A percentile compares a stretch with the other conserved stretches of the same genome.
These are phyloP conservation scores for Ambrosiella xylebori DNA, from an alignment of 2,329 filamentous ascomycete genomes.

Conservation along the genomic window DNA sequence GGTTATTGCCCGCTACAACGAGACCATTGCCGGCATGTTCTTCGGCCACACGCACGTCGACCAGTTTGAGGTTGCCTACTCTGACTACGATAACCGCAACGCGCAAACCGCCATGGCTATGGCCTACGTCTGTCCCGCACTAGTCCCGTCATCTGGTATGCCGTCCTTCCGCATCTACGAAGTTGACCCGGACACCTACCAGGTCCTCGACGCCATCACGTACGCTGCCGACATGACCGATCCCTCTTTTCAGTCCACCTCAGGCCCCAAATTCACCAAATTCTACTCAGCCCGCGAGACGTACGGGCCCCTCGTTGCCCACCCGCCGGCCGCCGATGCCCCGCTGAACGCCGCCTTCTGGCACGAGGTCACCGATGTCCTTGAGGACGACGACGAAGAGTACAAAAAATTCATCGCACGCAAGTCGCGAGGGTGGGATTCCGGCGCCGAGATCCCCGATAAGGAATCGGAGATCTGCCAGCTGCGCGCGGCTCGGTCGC, in stretches of 20 bases:
- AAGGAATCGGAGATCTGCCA: constrained; percentile 31
- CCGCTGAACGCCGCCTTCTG: constrained; percentile 40
- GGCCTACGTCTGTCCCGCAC: constrained; percentile 36
- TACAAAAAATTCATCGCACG: constrained; percentile 32
- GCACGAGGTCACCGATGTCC: constrained; percentile 35
- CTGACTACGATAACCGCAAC: constrained; percentile 26
- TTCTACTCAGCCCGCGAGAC: constrained; percentile 39
- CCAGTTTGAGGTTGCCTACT: constrained; percentile 38
- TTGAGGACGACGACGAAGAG: constrained; percentile 25
- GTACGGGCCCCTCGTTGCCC: constrained; percentile 30
- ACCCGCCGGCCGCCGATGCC: constrained; percentile 23
- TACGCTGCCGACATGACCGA: constrained; percentile 36
- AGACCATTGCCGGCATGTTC: constrained; percentile 37
- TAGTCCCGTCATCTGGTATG: constrained; percentile 37
- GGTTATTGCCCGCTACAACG: constrained; percentile 34
- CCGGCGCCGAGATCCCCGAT: constrained; percentile 22
- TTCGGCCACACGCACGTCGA: constrained; percentile 41
- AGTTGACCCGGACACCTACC: constrained; percentile 39
- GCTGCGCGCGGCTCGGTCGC: constrained; percentile 32
- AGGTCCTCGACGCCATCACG: constrained; percentile 33
- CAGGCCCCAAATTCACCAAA: constrained; percentile 31
- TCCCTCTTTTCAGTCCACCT: constrained; percentile 25
- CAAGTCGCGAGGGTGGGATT: constrained; percentile 29
- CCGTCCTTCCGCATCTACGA: constrained; percentile 42
- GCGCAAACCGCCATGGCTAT: constrained; percentile 28